phyloP scores from a whole-genome alignment of 2,329 filamentous ascomycete genomes.

The Fusarium dimerum region DNA sequence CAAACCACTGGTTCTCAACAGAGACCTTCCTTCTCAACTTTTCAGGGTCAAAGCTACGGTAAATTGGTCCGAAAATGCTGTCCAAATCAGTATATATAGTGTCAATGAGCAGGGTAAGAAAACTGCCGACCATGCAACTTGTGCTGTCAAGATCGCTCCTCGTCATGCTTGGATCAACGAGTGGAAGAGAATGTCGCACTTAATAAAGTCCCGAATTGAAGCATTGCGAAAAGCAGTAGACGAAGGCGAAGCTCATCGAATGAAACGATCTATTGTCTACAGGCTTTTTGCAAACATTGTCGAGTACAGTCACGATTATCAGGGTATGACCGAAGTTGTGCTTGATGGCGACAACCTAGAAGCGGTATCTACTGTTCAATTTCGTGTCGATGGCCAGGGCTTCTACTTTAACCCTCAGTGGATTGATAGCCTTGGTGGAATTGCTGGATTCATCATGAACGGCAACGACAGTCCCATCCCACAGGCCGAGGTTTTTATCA shows the following conservation, averaged over 20 bases:
- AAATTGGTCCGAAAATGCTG: constrained; percentile 13
- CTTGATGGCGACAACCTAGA: constrained; percentile 35
- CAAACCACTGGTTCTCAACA: constrained; percentile 21
- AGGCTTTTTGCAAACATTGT: constrained; percentile 62
- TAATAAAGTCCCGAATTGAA: constrained; percentile 65
- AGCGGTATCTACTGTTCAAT: constrained; percentile 48
- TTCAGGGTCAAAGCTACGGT: constrained; percentile 17
- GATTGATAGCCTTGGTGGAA: constrained; percentile 60
- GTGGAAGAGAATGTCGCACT: constrained; percentile 40
- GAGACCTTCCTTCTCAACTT: constrained; percentile 10
- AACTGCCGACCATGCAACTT: constrained; percentile 17
- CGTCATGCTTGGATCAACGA: constrained; percentile 12
- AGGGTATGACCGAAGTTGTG: constrained; percentile 60
- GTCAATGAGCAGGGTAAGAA: constrained; percentile 16
- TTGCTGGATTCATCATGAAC: constrained; percentile 64
- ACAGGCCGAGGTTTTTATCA: constrained; percentile 61
- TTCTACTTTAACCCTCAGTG: constrained; percentile 60
- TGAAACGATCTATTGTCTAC: constrained; percentile 48
- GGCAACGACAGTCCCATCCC: constrained; percentile 47
- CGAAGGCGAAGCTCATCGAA: constrained; percentile 19
- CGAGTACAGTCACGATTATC: constrained; percentile 55
- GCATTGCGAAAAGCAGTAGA: constrained; percentile 42
- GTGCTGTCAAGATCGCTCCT: constrained; percentile 3
- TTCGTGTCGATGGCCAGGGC: constrained; percentile 43
- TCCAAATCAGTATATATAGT: constrained; percentile 23